phyloP scores from a whole-genome alignment of 2,329 filamentous ascomycete species.

The Ophiostoma novo-ulmi region DNA sequence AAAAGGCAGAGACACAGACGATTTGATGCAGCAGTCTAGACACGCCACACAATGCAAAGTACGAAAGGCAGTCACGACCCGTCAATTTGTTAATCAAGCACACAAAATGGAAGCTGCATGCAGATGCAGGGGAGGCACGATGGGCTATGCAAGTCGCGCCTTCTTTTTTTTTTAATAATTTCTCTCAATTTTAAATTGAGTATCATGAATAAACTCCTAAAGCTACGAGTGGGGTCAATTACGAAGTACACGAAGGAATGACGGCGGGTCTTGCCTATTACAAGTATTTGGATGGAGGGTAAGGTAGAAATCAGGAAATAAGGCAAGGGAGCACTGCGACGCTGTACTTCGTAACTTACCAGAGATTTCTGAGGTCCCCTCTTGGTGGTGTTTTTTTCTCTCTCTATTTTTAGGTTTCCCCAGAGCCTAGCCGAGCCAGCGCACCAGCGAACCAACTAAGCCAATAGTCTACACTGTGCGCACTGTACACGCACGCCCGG shows the following conservation, averaged over 20 bases:
- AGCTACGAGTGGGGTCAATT: neutral
- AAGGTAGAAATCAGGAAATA: neutral
- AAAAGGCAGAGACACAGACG: neutral
- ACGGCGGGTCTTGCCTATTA: neutral
- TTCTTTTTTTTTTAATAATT: neutral
- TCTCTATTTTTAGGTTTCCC: neutral
- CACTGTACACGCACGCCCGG: neutral
- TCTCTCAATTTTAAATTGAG: neutral
- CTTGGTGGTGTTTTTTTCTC: neutral
- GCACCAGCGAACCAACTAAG: too few relatives aligned
- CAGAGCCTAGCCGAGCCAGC: neutral
- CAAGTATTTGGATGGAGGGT: neutral
- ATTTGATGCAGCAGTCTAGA: neutral
- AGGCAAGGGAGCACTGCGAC: neutral
- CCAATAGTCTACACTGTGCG: neutral
- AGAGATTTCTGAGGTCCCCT: too few relatives aligned
- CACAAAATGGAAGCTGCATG: slow-evolving; percentile 4
- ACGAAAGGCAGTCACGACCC: neutral
- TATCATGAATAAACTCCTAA: neutral
- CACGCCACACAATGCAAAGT: neutral
- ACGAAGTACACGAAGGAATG: neutral
- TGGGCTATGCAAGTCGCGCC: neutral
- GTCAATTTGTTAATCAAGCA: neutral
- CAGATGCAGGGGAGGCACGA: slow-evolving; percentile 9
- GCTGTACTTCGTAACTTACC: neutral